These are phyloP conservation scores for Senecio squalidus DNA, from an alignment of 140 eudicot species.

Conservation along the genomic window DNA sequence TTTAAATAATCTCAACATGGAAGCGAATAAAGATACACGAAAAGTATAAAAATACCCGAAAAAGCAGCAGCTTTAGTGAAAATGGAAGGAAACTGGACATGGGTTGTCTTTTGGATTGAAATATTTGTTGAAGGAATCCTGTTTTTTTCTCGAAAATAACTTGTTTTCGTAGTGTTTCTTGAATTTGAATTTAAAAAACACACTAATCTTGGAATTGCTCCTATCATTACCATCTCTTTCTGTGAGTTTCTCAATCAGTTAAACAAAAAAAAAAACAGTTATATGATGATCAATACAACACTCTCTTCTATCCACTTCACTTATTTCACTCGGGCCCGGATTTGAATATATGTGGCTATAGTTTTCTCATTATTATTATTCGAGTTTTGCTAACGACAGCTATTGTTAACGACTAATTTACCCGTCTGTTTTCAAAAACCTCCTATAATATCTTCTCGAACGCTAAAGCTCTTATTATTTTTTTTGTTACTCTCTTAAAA, in stretches of 20 bases:
- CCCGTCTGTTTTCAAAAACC: no score
- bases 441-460: no score
- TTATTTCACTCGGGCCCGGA: no score
- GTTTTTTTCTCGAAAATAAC: conserved; percentile 2
- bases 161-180: conserved; percentile 7
- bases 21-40: neutral
- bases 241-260: neutral
- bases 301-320: no score
- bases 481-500: no score
- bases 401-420: no score
- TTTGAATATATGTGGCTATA: no score
- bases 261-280: neutral
- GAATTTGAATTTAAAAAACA: conserved; percentile 17
- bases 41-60: conserved; percentile 9
- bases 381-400: no score
- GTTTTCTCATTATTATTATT: no score
- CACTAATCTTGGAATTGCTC: conserved; percentile 22
- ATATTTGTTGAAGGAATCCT: conserved; percentile 5
- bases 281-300: neutral
- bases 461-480: no score
- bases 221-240: conserved; percentile 17
- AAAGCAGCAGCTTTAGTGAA: conserved; percentile 19
- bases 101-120: conserved; percentile 8
- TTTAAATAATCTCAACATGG: neutral
- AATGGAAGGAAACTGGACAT: conserved; percentile 2